Conservation (phyloP, 129 eudicot genomes). For the Centella asiatica region DNA sequence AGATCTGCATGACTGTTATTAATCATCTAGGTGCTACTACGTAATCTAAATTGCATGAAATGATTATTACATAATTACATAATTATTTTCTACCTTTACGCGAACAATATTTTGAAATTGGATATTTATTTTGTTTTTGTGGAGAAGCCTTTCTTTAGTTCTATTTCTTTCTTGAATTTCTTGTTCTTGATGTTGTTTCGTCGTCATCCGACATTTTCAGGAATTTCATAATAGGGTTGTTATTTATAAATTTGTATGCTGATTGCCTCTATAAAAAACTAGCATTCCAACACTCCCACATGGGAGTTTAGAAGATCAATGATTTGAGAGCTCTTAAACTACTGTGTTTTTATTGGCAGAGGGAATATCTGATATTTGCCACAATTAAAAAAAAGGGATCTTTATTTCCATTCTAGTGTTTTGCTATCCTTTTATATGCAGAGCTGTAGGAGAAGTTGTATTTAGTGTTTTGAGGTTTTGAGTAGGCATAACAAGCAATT, state of each 20-base stretch:
- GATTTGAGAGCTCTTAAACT: neutral
- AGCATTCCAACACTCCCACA: too few relatives aligned
- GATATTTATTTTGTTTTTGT: neutral
- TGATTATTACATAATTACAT: neutral
- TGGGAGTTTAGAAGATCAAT: too few relatives aligned
- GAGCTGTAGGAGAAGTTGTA: too few relatives aligned
- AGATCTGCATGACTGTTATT: constrained; percentile 9
- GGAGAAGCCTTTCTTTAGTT: neutral
- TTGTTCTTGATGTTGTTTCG: neutral
- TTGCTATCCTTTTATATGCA: neutral
- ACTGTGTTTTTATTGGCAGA: neutral
- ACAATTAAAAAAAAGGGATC: neutral
- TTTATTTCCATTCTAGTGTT: neutral
- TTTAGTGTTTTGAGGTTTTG: too few relatives aligned
- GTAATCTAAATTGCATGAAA: constrained; percentile 13
- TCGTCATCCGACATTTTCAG: too few relatives aligned
- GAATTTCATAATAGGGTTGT: too few relatives aligned
- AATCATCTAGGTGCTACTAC: neutral
- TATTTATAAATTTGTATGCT: too few relatives aligned
- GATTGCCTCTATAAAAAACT: too few relatives aligned
- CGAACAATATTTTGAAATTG: neutral
- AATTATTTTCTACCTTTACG: constrained; percentile 1
- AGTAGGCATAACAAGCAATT: too few relatives aligned
- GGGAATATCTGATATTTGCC: neutral
- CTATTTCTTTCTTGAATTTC: neutral